A percentile compares a stretch with the other conserved stretches of the same genome.
Evolutionary conservation across 768 basidiomycete species (phyloP).

Genomic region (Serendipita sp.): DNA sequence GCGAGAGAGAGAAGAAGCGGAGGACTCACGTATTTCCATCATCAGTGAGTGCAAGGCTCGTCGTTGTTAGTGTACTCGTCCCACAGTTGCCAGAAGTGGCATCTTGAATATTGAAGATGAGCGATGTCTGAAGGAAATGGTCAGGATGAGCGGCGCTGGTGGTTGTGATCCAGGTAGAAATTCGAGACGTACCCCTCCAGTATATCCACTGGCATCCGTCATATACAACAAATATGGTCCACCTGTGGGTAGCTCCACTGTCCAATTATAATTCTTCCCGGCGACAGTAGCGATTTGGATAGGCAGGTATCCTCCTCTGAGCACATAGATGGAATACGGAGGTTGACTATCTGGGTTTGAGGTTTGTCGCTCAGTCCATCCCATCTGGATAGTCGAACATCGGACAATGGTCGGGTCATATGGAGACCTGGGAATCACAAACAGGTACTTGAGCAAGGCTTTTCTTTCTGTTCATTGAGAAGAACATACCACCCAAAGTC

Average conservation of each 20-base stretch:
- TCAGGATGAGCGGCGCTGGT: background rate
- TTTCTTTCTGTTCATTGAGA: background rate
- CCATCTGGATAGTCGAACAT: background rate
- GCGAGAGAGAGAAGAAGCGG: background rate
- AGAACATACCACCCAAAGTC: constrained; percentile 1
- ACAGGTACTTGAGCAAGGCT: background rate
- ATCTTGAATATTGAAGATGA: constrained; percentile 1
- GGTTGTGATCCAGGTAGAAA: background rate
- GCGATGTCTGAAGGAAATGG: background rate
- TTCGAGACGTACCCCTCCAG: background rate
- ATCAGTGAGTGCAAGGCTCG: background rate
- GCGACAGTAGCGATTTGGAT: background rate
- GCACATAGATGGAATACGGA: background rate
- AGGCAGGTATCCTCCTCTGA: background rate
- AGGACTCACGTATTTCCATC: background rate
- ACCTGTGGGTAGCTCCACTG: background rate
- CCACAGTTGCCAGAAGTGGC: background rate
- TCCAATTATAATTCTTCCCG: background rate
- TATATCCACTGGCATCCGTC: constrained; percentile 3
- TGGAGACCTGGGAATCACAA: background rate
- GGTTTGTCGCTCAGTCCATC: background rate
- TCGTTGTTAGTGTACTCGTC: background rate
- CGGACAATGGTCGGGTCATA: background rate
- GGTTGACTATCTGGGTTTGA: background rate
- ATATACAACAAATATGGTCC: background rate